Evolutionary conservation across 1,139 yeast species (phyloP).

Genomic region (Pichia terricola): DNA sequence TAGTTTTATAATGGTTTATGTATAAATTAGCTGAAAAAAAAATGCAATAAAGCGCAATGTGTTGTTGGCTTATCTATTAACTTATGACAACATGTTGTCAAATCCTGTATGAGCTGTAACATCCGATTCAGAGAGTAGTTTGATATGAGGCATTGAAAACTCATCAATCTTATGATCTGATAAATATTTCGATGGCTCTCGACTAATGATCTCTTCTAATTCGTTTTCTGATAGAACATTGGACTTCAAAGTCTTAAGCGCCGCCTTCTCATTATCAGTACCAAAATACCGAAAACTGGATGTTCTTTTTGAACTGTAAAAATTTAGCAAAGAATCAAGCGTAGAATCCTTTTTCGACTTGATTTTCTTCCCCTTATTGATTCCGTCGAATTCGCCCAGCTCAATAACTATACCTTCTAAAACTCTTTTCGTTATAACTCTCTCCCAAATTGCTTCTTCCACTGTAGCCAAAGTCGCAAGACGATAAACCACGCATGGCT

Average conservation of each 20-base stretch:
- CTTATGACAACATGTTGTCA: no score
- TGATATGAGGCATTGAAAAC: constrained; percentile 7
- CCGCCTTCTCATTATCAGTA: constrained; percentile 2
- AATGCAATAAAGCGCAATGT: no score
- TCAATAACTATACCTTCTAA: constrained; percentile 79
- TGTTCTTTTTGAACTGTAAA: constrained; percentile 8
- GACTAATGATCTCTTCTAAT: constrained; percentile 33
- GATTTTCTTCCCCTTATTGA: constrained; percentile 16
- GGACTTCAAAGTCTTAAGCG: constrained; percentile 1
- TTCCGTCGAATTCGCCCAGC: constrained; percentile 63
- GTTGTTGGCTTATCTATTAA: no score
- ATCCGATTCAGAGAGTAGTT: constrained; percentile 10
- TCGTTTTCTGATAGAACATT: constrained; percentile 28
- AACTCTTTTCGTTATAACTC: constrained; percentile 69
- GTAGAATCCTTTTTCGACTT: constrained; percentile 5
- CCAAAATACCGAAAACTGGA: not conserved
- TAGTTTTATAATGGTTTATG: no score
- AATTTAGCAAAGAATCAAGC: constrained; percentile 6
- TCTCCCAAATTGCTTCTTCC: constrained; percentile 70
- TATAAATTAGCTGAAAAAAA: no score
- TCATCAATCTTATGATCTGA: constrained; percentile 4
- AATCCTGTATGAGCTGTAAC: constrained; percentile 8
- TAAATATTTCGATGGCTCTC: constrained; percentile 2
- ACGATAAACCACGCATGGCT: constrained; percentile 74
- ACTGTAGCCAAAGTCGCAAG: constrained; percentile 69